These are phyloP conservation scores for Cyberlindnera saturnus DNA, from an alignment of 805 yeast species.

Conservation along the genomic window DNA sequence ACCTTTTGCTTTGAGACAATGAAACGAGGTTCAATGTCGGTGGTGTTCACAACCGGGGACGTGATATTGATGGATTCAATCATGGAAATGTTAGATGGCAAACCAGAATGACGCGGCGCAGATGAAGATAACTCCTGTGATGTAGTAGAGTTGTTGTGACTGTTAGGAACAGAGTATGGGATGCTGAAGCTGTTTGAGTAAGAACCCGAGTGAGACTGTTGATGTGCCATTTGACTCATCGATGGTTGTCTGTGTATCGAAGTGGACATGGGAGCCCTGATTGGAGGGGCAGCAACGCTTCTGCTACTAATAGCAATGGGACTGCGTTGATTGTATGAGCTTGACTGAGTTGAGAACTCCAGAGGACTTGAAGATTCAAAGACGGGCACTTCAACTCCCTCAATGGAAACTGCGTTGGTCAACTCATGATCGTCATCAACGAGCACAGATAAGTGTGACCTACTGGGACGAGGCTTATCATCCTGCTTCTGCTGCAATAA, in stretches of 20 bases:
- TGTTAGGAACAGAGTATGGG: constrained; percentile 21
- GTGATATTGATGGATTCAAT: constrained; percentile 57
- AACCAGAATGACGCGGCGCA: constrained; percentile 29
- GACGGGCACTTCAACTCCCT: constrained; percentile 24
- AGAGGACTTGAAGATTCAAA: constrained; percentile 6
- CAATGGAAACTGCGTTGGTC: constrained; percentile 23
- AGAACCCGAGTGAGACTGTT: constrained; percentile 9
- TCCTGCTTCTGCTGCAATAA: constrained; percentile 22
- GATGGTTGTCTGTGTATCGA: constrained; percentile 25
- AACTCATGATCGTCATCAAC: constrained; percentile 13
- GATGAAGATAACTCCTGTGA: constrained; percentile 25
- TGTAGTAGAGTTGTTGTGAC: constrained; percentile 16
- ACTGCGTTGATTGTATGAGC: constrained; percentile 16
- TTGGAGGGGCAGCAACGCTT: constrained; percentile 20
- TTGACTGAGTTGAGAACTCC: constrained; percentile 6
- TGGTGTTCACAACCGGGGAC: constrained; percentile 57
- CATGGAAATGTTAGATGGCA: constrained; percentile 35
- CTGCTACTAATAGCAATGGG: constrained; percentile 19
- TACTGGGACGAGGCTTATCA: constrained; percentile 1
- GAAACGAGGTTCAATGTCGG: constrained; percentile 77
- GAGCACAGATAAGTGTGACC: constrained; percentile 1
- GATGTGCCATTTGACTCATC: constrained; percentile 4
- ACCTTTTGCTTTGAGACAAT: constrained; percentile 75
- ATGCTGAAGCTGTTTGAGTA: constrained; percentile 16
- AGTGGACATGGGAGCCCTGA: constrained; percentile 24